Conservation (phyloP, 306 rosid species). For the Vachellia pachyceras region DNA sequence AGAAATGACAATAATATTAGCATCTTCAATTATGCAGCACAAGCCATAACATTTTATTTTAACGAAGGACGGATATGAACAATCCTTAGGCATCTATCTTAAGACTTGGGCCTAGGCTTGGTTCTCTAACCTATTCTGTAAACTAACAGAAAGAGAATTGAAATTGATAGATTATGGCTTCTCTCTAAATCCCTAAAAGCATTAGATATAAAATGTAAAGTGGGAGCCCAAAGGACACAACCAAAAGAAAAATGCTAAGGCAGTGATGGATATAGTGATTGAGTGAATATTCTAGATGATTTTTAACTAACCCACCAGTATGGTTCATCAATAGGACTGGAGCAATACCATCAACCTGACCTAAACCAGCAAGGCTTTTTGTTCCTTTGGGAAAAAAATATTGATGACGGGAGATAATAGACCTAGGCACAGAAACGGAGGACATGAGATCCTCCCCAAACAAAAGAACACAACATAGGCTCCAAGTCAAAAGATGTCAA, state of each 20-base stretch:
- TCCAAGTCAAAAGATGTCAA: not conserved
- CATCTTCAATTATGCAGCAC: no score
- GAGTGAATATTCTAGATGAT: no score
- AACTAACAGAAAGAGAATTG: not conserved
- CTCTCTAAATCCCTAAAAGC: not conserved
- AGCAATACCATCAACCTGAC: no score
- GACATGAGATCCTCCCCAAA: not conserved
- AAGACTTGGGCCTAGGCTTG: not conserved
- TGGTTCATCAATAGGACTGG: no score
- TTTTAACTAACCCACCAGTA: no score
- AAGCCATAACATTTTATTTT: not conserved
- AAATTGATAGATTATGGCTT: not conserved
- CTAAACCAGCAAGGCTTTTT: no score
- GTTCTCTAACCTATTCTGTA: not conserved
- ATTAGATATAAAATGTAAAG: not conserved
- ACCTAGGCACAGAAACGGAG: not conserved
- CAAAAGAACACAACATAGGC: not conserved
- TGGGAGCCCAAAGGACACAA: not conserved
- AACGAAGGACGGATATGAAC: not conserved
- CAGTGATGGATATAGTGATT: no score
- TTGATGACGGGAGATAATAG: not conserved
- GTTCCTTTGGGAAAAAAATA: no score
- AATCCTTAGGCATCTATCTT: not conserved
- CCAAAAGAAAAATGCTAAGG: no score
- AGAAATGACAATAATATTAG: not conserved